These are phyloP conservation scores for Selaginella tamariscina DNA, from an alignment of 75 land plant species.

Conservation along the genomic window DNA sequence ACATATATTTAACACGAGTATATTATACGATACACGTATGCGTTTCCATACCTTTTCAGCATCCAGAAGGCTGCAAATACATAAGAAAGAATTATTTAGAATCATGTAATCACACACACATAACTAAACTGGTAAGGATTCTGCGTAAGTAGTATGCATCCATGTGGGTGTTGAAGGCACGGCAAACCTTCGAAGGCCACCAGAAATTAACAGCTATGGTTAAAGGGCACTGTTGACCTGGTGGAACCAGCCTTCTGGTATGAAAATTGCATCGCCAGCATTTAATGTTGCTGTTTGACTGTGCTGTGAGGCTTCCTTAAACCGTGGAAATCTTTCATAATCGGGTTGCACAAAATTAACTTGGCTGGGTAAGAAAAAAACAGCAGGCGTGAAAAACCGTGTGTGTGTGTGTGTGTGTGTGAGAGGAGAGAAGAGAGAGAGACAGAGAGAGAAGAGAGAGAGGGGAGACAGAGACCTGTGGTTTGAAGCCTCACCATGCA, in stretches of 20 bases:
- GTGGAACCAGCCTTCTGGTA: slow-evolving; percentile 99
- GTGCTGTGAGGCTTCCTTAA: slow-evolving; percentile 30
- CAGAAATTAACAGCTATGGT: slow-evolving; percentile 92
- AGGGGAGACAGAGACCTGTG: slow-evolving; percentile 52
- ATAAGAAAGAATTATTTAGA: background rate
- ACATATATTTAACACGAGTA: background rate
- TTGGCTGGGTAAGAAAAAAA: slow-evolving; percentile 35
- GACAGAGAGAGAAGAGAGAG: too few relatives aligned
- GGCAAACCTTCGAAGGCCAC: slow-evolving; percentile 65
- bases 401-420: background rate
- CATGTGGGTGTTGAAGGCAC: slow-evolving; percentile 63
- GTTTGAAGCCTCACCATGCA: slow-evolving; percentile 95
- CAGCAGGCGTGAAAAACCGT: background rate
- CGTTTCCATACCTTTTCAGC: slow-evolving; percentile 18
- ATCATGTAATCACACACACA: background rate
- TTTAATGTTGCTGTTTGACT: slow-evolving; percentile 46
- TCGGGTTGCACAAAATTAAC: slow-evolving; percentile 64
- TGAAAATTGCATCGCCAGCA: slow-evolving; percentile 87
- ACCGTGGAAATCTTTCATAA: slow-evolving; percentile 41
- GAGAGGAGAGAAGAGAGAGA: too few relatives aligned
- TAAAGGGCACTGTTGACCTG: slow-evolving; percentile 83
- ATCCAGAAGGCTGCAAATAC: slow-evolving; percentile 23
- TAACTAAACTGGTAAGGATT: slow-evolving; percentile 53
- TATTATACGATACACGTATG: background rate
- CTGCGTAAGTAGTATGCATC: slow-evolving; percentile 83